phyloP scores from a whole-genome alignment of 148 eudicot genomes.

The Simmondsia chinensis region DNA sequence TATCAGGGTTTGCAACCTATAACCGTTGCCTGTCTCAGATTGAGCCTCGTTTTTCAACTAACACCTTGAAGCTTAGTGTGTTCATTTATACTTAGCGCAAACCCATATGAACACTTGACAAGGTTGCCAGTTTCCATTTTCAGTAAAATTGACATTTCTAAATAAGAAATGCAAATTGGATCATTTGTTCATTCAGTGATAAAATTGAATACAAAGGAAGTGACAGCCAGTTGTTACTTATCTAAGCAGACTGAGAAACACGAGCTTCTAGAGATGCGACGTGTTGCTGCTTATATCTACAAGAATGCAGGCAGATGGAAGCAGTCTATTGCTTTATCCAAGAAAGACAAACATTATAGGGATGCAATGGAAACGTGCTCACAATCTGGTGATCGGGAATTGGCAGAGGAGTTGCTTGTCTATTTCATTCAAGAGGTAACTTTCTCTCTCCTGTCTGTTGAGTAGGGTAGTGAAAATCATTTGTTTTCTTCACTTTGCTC shows the following conservation, averaged over 20 bases:
- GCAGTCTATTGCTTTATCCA: constrained; percentile 92
- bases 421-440: constrained; percentile 89
- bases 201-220: neutral
- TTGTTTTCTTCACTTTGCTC: neutral
- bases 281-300: constrained; percentile 95
- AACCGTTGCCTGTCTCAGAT: too few species aligned
- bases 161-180: too few species aligned
- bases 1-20: too few species aligned
- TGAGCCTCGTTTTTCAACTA: too few species aligned
- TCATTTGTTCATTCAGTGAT: too few species aligned
- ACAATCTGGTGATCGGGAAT: constrained; percentile 96
- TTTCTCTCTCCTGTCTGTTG: neutral
- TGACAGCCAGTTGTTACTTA: neutral
- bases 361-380: constrained; percentile 99
- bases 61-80: too few species aligned
- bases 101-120: too few species aligned
- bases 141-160: too few species aligned
- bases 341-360: constrained; percentile 90
- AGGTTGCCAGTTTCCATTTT: too few species aligned
- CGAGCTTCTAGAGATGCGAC: constrained; percentile 96
- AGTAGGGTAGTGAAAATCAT: neutral
- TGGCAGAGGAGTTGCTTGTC: constrained; percentile 91
- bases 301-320: constrained; percentile 99
- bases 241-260: constrained; percentile 87
- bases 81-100: too few species aligned